phyloP scores from a whole-genome alignment of 768 basidiomycete genomes.

The Russula sp. region DNA sequence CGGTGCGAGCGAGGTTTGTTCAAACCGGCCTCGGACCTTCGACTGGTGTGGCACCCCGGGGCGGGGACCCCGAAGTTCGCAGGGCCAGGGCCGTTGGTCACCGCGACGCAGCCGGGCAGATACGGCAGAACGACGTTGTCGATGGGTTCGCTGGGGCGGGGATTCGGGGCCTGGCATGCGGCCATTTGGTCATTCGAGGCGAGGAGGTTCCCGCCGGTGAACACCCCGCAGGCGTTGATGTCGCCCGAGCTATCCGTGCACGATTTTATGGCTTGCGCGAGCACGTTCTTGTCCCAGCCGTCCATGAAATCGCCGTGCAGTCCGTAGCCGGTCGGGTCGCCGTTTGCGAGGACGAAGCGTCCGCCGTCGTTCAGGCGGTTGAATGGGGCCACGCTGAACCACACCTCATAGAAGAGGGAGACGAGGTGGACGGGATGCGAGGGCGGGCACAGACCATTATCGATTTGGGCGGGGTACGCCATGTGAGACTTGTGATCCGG shows the following conservation, averaged over 20 bases:
- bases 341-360: conserved; percentile 35
- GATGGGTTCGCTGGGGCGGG: background rate
- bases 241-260: conserved; percentile 22
- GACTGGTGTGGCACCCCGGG: background rate
- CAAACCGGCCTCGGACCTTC: too few species aligned
- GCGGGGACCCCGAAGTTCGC: background rate
- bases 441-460: conserved; percentile 5
- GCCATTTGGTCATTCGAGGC: background rate
- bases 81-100: conserved; percentile 1
- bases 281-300: conserved; percentile 37
- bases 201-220: conserved; percentile 2
- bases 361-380: conserved; percentile 26
- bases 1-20: too few species aligned
- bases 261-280: conserved; percentile 32
- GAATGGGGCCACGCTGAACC: conserved; percentile 26
- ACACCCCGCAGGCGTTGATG: conserved; percentile 11
- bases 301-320: conserved; percentile 34
- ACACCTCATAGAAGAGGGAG: conserved; percentile 37
- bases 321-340: conserved; percentile 39
- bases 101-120: conserved; percentile 14
- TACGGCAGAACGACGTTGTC: background rate
- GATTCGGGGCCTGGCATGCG: conserved; percentile 4
- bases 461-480: conserved; percentile 25
- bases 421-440: conserved; percentile 31
- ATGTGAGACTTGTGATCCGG: conserved; percentile 35